Base-by-base conservation (phyloP, 352 stramenopile genomes). In the Pythium rhizo-oryzae region DNA sequence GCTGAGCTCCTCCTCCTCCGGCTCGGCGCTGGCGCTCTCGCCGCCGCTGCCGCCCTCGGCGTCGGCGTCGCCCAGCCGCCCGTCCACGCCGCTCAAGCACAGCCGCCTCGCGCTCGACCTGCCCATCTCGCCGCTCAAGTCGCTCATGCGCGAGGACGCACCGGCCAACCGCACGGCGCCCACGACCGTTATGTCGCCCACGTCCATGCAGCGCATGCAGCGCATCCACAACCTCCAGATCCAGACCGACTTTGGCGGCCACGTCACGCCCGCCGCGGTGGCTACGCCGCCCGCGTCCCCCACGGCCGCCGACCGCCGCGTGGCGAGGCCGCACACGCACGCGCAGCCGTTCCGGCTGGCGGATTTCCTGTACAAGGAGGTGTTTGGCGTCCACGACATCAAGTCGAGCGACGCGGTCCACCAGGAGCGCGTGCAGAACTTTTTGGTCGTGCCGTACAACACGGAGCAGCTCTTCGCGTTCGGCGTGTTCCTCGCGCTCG, bases 401-500 rank as follows among this genome's bases (percentile, higher is more conserved):
- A 91, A 92, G 66, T 74, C 74, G 30, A 87, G 71, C 21, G 87
- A 94, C 52, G 87, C 75, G 0, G 71, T 91, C 69, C 87, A 93
- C 58, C 82, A 92, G 35, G 81, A 92, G 66, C 87, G 87, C 11
- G 87, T 94, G 53, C 83, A 92, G 57, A 90, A 94, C 72, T 94
- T 94, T 67, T 79, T 94, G 33, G 81, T 81, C 16, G 84, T 92
- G 49, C 86, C 86, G 13, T 70, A 85, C 53, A 84, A 91, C 57
- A 90, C 82, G 11, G 87, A 94, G 68, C 79, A 92, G 59, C 79
- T 99, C 28, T 90, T 99, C 53, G 69, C 87, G 12, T 99, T 99
- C 70, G 96, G 96, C 23, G 91, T 99, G 52, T 87, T 98, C 13
- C 84, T 99, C 30, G 98, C 92, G 59, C 77, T 98, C 23, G 97